Base-by-base conservation (phyloP, 371 early-diverging fungal species). In the Mortierella sp. region DNA sequence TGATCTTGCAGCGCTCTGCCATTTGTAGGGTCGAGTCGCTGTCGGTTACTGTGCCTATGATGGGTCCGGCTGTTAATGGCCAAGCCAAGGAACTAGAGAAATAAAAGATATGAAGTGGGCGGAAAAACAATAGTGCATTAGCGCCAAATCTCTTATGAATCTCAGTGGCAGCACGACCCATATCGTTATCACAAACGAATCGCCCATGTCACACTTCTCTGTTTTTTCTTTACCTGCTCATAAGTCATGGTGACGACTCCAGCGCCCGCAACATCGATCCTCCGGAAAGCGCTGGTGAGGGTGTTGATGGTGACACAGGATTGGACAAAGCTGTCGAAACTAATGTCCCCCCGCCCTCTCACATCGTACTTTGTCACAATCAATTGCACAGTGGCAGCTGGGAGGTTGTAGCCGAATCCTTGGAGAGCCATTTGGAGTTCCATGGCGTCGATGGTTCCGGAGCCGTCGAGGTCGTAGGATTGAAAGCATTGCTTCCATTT, bases 261-360 rank as follows among this genome's bases (percentile, higher is more conserved):
- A 78, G 93, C 93, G 63, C 90, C 83, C 76, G 95, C 92, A 32
- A 90, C 92, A 84, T 96, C 96, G 79, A 94, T 90, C 51, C 93
- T 88, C 78, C 92, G 90, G 90, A 97, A 97, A 2, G 95, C 87
- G 38, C 94, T 95, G 3, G 96, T 95, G 82, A 96, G 83, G 5
- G 93, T 90, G 83, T 95, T 94, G 76, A 97, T 89, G 56, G 95
- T 95, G 60, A 96, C 96, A 82, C 97, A 97, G 27, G 92, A 89
- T 77, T 92, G 92, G 35, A 97, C 96, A 89, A 97, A 96, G 83
- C 94, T 93, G 85, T 96, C 96, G 83, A 97, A 97, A 29, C 95
- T 93, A 74, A 96, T 93, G 75, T 93, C 89, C 75, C 93, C 89
- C 84, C 87, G 88, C 91, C 96, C 95, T 78, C 92, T 91, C 74